Base-by-base conservation (phyloP, 495 filamentous ascomycete species). In the Talaromyces proteolyticus region DNA sequence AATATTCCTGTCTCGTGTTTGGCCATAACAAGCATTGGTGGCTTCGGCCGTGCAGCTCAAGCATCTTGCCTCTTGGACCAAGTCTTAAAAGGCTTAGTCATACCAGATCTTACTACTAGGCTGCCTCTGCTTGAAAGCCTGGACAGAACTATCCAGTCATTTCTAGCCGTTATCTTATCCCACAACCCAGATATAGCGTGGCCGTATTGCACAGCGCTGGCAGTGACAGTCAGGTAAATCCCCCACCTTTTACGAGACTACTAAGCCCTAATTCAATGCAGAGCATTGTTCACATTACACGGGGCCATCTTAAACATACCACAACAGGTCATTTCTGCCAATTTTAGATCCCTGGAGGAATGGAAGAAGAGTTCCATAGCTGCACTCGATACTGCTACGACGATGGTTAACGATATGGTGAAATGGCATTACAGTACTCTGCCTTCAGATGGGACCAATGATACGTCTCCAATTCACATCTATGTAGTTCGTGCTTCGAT, bases 11-110 rank as follows among this genome's bases (percentile, higher is more conserved):
- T 41, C 14, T 41, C 38, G n/a, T 41, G 38, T 18, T 5, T 41
- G 18, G 18, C 38, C 8, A n/a, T 18, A 5, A 49, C 59, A 18
- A 41, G 18, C 18, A 18, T 41, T 41, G 60, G 60, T 14, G 51
- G 53, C 4, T 69, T 69, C 41, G 56, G 53, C 11, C 57, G 64
- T 1, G 51, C 58, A 21, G 59, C 61, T 1, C 66, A 69, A 47
- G 64, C 66, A 12, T 52, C 57, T 6, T 64, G 58, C 40, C 58
- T 67, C 3, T 38, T 66, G 11, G 65, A 72, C 34, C 44, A 53
- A 38, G 54, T 64, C 1, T 36, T 61, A 3, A 38, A 53, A 18
- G 50, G 19, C 11, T 29, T 56, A 10, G 42, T 36, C 22, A 51
- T 52, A 3, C 44, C 57, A 19, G 59, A 53, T 45, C 37, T 45